Evolutionary conservation across 805 yeast species (phyloP).

Genomic region (Saturnispora gosingensis): DNA sequence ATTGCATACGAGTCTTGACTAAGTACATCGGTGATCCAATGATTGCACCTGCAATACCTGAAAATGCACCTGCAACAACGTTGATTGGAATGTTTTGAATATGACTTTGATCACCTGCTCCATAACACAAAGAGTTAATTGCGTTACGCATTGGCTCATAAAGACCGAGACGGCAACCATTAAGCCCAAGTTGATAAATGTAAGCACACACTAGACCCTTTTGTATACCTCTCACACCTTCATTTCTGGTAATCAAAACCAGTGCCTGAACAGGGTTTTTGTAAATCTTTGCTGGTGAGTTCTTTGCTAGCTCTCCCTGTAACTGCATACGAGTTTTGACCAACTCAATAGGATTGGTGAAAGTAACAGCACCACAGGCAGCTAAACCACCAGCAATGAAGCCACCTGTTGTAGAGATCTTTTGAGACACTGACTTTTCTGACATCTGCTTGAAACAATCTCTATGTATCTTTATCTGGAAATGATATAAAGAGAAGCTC

Average conservation of each 20-base stretch:
- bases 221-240: conserved; percentile 83
- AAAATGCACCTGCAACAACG: conserved; percentile 67
- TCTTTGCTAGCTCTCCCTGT: conserved; percentile 77
- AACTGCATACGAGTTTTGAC: conserved; percentile 94
- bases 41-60: conserved; percentile 86
- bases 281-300: conserved; percentile 45
- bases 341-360: conserved; percentile 91
- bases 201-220: conserved; percentile 87
- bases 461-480: not conserved
- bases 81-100: conserved; percentile 50
- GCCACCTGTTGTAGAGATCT: conserved; percentile 63
- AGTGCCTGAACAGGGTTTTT: conserved; percentile 84
- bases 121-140: conserved; percentile 46
- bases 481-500: not conserved
- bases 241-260: conserved; percentile 58
- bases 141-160: conserved; percentile 77
- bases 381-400: conserved; percentile 88
- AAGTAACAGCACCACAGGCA: conserved; percentile 96
- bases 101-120: conserved; percentile 39
- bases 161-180: conserved; percentile 90
- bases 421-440: conserved; percentile 42
- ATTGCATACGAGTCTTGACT: conserved; percentile 94
- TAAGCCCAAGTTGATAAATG: conserved; percentile 79
- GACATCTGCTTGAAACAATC: not conserved
- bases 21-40: conserved; percentile 87